Percentiles rank a stretch among this genome's conserved stretches.
These are phyloP conservation scores for Hamigera avellanea DNA, from an alignment of 495 filamentous ascomycete species.

Conservation along the genomic window DNA sequence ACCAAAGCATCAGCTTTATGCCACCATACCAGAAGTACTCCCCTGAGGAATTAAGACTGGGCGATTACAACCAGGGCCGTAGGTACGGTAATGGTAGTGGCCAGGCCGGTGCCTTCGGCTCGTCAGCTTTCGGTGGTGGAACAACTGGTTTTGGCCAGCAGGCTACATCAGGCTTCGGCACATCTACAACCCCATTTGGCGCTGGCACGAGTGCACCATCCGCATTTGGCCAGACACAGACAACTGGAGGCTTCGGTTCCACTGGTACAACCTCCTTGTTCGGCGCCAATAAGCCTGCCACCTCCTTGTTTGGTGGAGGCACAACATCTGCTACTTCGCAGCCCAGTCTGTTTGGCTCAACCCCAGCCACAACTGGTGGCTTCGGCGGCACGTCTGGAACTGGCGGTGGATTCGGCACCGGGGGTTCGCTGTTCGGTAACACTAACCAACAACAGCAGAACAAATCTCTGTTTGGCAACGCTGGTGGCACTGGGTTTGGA, in stretches of 20 bases:
- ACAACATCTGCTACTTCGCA: slow-evolving; percentile 13
- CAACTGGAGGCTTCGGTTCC: slow-evolving; percentile 47
- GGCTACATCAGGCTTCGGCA: slow-evolving; percentile 39
- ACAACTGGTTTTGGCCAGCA: slow-evolving; percentile 26
- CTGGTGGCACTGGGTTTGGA: slow-evolving; percentile 16
- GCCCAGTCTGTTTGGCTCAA: slow-evolving; percentile 10
- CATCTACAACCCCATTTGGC: slow-evolving; percentile 42
- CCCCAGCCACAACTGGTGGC: slow-evolving; percentile 2
- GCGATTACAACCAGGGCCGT: slow-evolving; percentile 81
- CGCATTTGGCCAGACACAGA: slow-evolving; percentile 37
- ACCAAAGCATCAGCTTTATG: slow-evolving; percentile 81
- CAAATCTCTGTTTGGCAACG: slow-evolving; percentile 14
- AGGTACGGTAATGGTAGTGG: slow-evolving; percentile 70
- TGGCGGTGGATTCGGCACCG: slow-evolving; percentile 22
- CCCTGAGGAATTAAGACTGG: slow-evolving; percentile 78
- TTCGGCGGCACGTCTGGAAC: slow-evolving; percentile 17
- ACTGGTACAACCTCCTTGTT: slow-evolving; percentile 29
- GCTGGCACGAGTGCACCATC: slow-evolving; percentile 34
- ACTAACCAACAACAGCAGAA: slow-evolving; percentile 16
- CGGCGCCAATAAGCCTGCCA: slow-evolving; percentile 26
- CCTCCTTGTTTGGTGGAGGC: slow-evolving; percentile 25
- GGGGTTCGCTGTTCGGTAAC: slow-evolving; percentile 25
- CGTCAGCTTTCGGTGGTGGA: slow-evolving; percentile 26
- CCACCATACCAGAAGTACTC: slow-evolving; percentile 80
- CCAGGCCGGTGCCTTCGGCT: slow-evolving; percentile 73